Percentiles rank a stretch among this genome's conserved stretches.
Evolutionary conservation across 306 rosid genomes (phyloP).

Genomic region (Neltuma alba): DNA sequence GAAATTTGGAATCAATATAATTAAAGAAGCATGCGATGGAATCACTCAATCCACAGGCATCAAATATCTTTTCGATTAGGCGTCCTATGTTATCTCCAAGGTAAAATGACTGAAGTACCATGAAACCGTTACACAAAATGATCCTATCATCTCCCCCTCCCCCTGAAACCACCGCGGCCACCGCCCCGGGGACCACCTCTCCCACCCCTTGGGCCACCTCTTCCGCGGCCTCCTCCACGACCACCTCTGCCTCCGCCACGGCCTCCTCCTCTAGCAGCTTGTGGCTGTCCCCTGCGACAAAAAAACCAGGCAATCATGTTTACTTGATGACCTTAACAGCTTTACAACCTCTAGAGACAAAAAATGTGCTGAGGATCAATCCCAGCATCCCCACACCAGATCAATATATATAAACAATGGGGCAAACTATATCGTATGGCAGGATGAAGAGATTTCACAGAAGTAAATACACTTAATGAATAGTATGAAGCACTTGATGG

Average conservation of each 20-base stretch:
- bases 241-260: conserved; percentile 59
- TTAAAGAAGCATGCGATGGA: conserved; percentile 29
- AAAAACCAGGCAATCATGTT: conserved; percentile 32
- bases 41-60: conserved; percentile 34
- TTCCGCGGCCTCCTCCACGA: conserved; percentile 76
- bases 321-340: conserved; percentile 6
- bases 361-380: neutral
- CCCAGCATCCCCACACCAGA: neutral
- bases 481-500: neutral
- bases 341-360: neutral
- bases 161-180: conserved; percentile 83
- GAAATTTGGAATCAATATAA: neutral
- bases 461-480: neutral
- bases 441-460: neutral
- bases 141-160: conserved; percentile 76
- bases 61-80: conserved; percentile 10
- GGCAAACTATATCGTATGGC: neutral
- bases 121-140: conserved; percentile 34
- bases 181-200: conserved; percentile 83
- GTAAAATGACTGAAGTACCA: conserved; percentile 36
- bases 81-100: conserved; percentile 34
- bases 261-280: conserved; percentile 60
- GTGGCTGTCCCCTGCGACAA: conserved; percentile 71
- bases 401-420: neutral
- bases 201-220: conserved; percentile 86